Conservation (phyloP, 2,329 filamentous ascomycete genomes). For the Grosmannia huntii region DNA sequence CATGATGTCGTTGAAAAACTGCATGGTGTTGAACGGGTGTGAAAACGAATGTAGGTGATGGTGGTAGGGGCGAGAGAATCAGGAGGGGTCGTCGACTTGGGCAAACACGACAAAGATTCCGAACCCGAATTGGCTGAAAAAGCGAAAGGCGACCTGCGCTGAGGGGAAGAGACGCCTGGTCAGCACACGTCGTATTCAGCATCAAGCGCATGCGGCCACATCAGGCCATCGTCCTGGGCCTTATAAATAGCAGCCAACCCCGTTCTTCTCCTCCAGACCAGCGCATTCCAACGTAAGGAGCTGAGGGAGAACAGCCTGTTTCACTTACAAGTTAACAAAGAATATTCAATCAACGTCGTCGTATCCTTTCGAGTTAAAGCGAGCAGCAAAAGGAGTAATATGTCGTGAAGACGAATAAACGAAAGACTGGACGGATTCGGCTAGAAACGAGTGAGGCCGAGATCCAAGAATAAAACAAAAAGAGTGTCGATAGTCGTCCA, state of each 20-base stretch:
- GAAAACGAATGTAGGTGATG: neutral
- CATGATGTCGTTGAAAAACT: slow-evolving; percentile 24
- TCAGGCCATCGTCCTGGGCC: neutral
- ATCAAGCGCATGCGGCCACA: neutral
- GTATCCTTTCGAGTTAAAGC: neutral
- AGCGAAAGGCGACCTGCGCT: neutral
- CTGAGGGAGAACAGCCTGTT: neutral
- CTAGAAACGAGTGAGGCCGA: slow-evolving; percentile 31
- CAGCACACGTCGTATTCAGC: neutral
- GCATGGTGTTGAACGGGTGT: slow-evolving; percentile 17
- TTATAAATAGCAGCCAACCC: neutral
- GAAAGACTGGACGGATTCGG: slow-evolving; percentile 34
- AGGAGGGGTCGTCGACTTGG: neutral
- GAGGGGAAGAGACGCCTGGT: neutral
- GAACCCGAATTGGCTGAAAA: neutral
- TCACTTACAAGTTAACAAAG: neutral
- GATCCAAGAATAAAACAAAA: slow-evolving; percentile 15
- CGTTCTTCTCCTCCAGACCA: neutral
- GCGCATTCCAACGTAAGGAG: neutral
- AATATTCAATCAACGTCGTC: neutral
- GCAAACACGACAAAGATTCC: neutral
- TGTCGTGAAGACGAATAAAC: neutral
- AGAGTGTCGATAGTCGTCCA: slow-evolving; percentile 12
- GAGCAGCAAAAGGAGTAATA: neutral
- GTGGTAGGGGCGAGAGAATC: neutral